phyloP scores from a whole-genome alignment of 345 rosid species.

The Schrenkiella parvula region DNA sequence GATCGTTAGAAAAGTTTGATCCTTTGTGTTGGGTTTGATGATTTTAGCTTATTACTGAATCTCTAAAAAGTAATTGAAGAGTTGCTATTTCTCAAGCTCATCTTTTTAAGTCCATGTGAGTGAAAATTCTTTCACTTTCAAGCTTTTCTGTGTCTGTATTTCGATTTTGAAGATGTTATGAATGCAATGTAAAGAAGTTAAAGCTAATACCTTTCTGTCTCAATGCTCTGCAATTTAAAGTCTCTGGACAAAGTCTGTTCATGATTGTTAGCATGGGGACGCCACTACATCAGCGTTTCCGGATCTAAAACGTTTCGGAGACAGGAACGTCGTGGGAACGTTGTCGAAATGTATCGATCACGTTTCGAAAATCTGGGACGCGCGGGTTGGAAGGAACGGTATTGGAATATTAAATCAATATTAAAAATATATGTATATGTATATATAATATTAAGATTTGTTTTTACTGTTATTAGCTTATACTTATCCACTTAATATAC shows the following conservation, averaged over 20 bases:
- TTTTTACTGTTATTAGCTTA: too few relatives aligned
- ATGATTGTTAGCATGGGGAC: too few relatives aligned
- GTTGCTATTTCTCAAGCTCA: neutral
- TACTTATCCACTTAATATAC: too few relatives aligned
- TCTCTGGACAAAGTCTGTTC: neutral
- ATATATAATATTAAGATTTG: too few relatives aligned
- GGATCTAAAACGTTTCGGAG: too few relatives aligned
- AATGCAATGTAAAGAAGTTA: neutral
- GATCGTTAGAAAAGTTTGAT: slow-evolving; percentile 8
- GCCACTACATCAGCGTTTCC: too few relatives aligned
- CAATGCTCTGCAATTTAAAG: neutral
- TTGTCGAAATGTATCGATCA: too few relatives aligned
- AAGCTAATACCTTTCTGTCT: neutral
- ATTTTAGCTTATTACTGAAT: neutral
- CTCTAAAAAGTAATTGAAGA: neutral
- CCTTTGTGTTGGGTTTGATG: neutral
- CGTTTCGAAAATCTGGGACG: too few relatives aligned
- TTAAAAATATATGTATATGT: too few relatives aligned
- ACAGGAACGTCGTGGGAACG: too few relatives aligned
- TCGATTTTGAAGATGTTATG: neutral
- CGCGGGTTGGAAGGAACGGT: too few relatives aligned
- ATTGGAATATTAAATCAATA: too few relatives aligned
- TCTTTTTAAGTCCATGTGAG: neutral
- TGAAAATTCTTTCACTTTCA: neutral
- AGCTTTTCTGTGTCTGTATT: neutral